Evolutionary conservation across 768 basidiomycete genomes (phyloP).

Genomic region (Leucocoprinus birnbaumii): DNA sequence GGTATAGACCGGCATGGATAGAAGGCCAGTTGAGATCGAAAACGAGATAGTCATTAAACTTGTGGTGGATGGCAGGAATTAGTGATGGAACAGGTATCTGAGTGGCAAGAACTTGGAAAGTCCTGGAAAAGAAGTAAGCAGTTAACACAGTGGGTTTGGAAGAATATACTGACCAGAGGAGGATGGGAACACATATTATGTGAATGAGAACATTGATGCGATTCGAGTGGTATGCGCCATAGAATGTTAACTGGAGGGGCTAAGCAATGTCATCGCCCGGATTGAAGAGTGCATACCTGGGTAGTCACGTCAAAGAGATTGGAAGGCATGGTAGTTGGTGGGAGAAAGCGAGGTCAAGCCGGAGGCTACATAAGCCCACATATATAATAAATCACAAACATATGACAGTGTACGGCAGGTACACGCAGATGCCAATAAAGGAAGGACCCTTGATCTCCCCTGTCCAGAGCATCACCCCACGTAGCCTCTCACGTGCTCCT

Average conservation of each 20-base stretch:
- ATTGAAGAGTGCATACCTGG: constrained; percentile 44
- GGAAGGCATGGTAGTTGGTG: constrained; percentile 32
- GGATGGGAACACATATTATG: constrained; percentile 77
- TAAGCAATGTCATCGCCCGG: neutral
- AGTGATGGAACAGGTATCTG: constrained; percentile 49
- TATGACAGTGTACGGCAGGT: constrained; percentile 1
- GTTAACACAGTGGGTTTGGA: neutral
- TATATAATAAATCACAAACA: constrained; percentile 16
- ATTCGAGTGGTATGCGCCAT: constrained; percentile 90
- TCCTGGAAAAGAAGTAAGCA: constrained; percentile 38
- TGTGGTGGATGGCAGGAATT: constrained; percentile 51
- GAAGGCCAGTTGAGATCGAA: constrained; percentile 72
- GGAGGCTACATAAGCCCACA: too few relatives aligned
- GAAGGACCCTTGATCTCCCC: neutral
- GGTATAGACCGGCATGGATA: constrained; percentile 54
- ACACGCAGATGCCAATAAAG: neutral
- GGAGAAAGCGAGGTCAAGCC: constrained; percentile 6
- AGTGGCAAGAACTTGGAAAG: constrained; percentile 50
- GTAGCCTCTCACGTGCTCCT: constrained; percentile 17
- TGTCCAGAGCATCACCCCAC: neutral
- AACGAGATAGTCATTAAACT: constrained; percentile 57
- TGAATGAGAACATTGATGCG: constrained; percentile 84
- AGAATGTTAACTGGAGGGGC: constrained; percentile 75
- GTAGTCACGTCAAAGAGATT: constrained; percentile 64
- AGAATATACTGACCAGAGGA: constrained; percentile 63